Evolutionary conservation across 345 rosid genomes (phyloP), one percentile per base, ranked within the genome.

Genomic region (Brassica incana): DNA sequence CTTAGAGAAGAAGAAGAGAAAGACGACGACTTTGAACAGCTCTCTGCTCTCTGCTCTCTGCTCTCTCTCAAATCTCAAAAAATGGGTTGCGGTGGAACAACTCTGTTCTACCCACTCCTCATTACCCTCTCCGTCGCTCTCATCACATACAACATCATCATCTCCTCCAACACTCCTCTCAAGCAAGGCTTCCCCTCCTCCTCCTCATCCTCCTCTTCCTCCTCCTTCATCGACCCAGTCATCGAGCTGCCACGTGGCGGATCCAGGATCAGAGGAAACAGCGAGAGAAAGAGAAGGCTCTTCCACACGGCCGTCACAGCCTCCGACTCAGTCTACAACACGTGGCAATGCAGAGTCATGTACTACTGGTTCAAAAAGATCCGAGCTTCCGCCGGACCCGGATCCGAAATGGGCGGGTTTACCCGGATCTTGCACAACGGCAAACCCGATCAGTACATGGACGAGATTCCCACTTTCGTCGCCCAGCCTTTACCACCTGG

Each of bases 281-380:
- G 50, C 30, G 10, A 56, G 5, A 66, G 63, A 63, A 69, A 29
- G 80, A 83, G 65, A 76, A 77, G 97, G 75, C 83, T 90, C 59
- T 96, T 96, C 77, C 99, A 95, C 88, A 95, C 95, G 20, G 99
- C 99, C 0, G 93, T 95, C n/a, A 95, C 98, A 2, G 92, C 99
- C 5, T 95, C 98, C 1, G 89, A 89, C 72, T 91, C 99, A 0
- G 97, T 91, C 20, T 95, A 95, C 86, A 95, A 93, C 64, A 90
- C 97, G 0, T 93, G 99, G 99, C 99, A 95, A 88, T 90, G 98
- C 29, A 86, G 99, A 80, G 83, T 95, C 29, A 95, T 93, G 99
- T 93, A 95, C 73, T 95, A 93, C 81, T 95, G 99, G 99, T 95
- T 87, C 85, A 90, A 92, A 89, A 93, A 93, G 90, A 78, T 85